Conservation (phyloP, 768 basidiomycete genomes). For the Termitomyces bulborhizus region DNA sequence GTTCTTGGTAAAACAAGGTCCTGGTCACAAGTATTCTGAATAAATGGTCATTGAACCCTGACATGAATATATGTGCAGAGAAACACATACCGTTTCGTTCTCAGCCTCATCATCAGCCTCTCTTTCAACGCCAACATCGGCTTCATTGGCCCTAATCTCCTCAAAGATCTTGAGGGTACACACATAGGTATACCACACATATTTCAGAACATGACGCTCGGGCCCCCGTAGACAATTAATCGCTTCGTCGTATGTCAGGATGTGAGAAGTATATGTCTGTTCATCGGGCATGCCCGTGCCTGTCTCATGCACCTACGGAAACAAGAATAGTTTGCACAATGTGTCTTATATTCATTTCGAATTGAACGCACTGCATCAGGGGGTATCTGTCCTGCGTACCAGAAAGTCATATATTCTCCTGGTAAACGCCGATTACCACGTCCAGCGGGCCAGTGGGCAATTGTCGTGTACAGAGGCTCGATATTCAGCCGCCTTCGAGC, state of each 20-base stretch:
- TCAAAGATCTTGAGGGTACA: conserved; percentile 10
- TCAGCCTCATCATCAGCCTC: background rate
- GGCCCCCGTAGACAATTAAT: conserved; percentile 19
- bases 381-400: conserved; percentile 17
- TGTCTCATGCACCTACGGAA: conserved; percentile 32
- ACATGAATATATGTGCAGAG: too few species aligned
- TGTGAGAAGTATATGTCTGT: conserved; percentile 35
- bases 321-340: background rate
- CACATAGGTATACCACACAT: conserved; percentile 32
- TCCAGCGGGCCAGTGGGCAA: conserved; percentile 8
- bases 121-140: background rate
- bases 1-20: background rate
- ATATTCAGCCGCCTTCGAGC: conserved; percentile 4
- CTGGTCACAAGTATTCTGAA: background rate
- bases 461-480: conserved; percentile 12
- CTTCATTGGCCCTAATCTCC: background rate
- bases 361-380: conserved; percentile 39
- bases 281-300: conserved; percentile 59
- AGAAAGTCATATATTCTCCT: conserved; percentile 17
- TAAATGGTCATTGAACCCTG: background rate
- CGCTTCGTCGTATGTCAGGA: conserved; percentile 42
- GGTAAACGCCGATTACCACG: conserved; percentile 3
- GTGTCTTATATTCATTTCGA: background rate
- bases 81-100: background rate
- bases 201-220: conserved; percentile 28